phyloP scores from a whole-genome alignment of 768 basidiomycete species.

The Termitomyces sp. region DNA sequence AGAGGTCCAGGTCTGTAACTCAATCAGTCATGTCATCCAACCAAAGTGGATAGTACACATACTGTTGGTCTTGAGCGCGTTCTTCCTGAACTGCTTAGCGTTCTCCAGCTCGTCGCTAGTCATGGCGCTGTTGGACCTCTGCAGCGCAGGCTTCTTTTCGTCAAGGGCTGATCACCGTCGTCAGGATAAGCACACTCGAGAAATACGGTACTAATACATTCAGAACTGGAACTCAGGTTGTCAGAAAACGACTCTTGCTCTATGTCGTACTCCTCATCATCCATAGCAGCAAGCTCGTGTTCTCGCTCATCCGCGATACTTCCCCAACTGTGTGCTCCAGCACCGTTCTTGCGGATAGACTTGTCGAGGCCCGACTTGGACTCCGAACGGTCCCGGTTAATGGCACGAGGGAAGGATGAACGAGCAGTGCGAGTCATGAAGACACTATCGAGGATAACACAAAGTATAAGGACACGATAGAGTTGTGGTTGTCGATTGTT shows the following conservation, averaged over 20 bases:
- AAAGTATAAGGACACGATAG: background rate
- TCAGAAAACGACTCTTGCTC: slow-evolving; percentile 25
- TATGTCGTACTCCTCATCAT: slow-evolving; percentile 49
- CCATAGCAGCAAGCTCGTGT: slow-evolving; percentile 50
- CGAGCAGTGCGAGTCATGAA: slow-evolving; percentile 80
- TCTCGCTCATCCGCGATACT: slow-evolving; percentile 56
- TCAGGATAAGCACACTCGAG: background rate
- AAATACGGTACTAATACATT: slow-evolving; percentile 8
- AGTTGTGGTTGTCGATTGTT: slow-evolving; percentile 1
- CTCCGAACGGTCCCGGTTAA: slow-evolving; percentile 73
- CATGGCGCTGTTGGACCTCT: slow-evolving; percentile 35
- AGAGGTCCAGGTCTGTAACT: slow-evolving; percentile 48
- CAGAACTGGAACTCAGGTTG: slow-evolving; percentile 13
- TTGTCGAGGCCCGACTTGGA: slow-evolving; percentile 72
- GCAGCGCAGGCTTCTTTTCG: slow-evolving; percentile 21
- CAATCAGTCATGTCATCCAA: background rate
- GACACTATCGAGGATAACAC: background rate
- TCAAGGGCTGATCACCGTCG: slow-evolving; percentile 13
- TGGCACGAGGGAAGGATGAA: slow-evolving; percentile 62
- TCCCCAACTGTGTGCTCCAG: slow-evolving; percentile 86
- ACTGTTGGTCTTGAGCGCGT: slow-evolving; percentile 61
- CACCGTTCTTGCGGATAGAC: slow-evolving; percentile 71
- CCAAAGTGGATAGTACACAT: slow-evolving; percentile 8
- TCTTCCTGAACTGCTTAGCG: slow-evolving; percentile 66
- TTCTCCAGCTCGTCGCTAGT: slow-evolving; percentile 61